These are phyloP conservation scores for Zymoseptoria tritici DNA, from an alignment of 2,329 filamentous ascomycete genomes.

Conservation along the genomic window DNA sequence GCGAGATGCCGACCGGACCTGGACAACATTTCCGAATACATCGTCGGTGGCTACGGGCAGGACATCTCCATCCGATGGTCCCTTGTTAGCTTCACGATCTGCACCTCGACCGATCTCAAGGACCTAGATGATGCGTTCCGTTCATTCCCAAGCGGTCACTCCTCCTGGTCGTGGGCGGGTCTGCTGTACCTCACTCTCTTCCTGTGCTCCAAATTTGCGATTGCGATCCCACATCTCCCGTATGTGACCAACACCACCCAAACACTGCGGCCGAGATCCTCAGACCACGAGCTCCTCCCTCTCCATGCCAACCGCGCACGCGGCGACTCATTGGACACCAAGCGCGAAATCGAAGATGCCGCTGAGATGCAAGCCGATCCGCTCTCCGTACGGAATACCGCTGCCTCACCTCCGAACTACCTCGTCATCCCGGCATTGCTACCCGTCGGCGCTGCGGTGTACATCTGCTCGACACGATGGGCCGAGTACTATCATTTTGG, in stretches of 20 bases:
- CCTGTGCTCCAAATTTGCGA: constrained; percentile 73
- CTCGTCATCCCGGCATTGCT: constrained; percentile 36
- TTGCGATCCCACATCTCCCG: constrained; percentile 63
- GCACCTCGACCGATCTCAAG: constrained; percentile 54
- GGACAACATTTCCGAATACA: constrained; percentile 46
- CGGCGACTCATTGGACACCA: constrained; percentile 9
- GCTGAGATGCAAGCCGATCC: constrained; percentile 31
- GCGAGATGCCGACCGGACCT: constrained; percentile 71
- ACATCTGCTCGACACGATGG: constrained; percentile 64
- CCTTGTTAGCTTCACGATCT: constrained; percentile 71
- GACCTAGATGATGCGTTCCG: constrained; percentile 74
- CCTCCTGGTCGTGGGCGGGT: constrained; percentile 68
- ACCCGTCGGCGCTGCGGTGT: constrained; percentile 15
- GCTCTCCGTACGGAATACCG: constrained; percentile 49
- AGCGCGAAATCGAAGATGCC: constrained; percentile 6
- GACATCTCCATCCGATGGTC: constrained; percentile 51
- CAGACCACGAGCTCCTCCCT: constrained; percentile 21
- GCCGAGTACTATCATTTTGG: constrained; percentile 83
- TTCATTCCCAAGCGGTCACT: constrained; percentile 73
- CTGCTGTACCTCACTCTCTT: constrained; percentile 81
- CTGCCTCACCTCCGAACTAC: constrained; percentile 76
- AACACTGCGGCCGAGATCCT: constrained; percentile 3
- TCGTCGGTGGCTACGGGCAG: constrained; percentile 57
- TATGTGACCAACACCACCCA: constrained; percentile 32
- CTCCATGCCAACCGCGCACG: constrained; percentile 19